Conservation (phyloP, 352 stramenopile species). For the Phytophthora litchii region DNA sequence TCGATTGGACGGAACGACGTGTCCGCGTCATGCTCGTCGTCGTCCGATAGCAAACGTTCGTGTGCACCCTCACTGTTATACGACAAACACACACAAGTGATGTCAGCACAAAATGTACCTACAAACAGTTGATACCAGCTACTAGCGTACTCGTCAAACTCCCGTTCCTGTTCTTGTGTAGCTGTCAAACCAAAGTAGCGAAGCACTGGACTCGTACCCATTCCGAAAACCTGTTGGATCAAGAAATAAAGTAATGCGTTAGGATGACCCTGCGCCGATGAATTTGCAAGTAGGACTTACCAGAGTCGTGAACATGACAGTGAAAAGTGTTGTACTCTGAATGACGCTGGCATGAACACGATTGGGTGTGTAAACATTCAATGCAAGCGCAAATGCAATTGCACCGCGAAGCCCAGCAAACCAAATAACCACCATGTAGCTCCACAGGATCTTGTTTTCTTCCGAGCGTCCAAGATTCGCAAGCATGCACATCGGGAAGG, state of each 20-base stretch:
- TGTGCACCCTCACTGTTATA: conserved; percentile 44
- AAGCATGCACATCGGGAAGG: conserved; percentile 79
- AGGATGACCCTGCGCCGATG: background rate
- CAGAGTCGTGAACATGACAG: conserved; percentile 82
- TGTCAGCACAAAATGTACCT: conserved; percentile 6
- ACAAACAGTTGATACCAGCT: background rate
- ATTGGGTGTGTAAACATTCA: conserved; percentile 75
- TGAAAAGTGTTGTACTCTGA: conserved; percentile 81
- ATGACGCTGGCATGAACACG: conserved; percentile 66
- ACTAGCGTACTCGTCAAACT: conserved; percentile 58
- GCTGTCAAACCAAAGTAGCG: conserved; percentile 60
- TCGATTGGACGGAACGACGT: conserved; percentile 52
- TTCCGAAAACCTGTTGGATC: conserved; percentile 63
- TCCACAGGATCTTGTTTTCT: conserved; percentile 72
- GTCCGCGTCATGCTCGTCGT: conserved; percentile 59
- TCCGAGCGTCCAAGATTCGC: conserved; percentile 68
- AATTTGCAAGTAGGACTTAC: conserved; percentile 30
- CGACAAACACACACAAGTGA: background rate
- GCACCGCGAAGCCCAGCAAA: conserved; percentile 93
- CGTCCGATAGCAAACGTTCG: conserved; percentile 59
- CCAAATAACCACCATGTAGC: conserved; percentile 91
- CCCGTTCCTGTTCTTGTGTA: conserved; percentile 38
- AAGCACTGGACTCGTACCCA: conserved; percentile 73
- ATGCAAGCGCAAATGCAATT: conserved; percentile 89
- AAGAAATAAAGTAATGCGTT: no score